Base-by-base conservation (phyloP, 306 rosid genomes). In the Arachis stenosperma region DNA sequence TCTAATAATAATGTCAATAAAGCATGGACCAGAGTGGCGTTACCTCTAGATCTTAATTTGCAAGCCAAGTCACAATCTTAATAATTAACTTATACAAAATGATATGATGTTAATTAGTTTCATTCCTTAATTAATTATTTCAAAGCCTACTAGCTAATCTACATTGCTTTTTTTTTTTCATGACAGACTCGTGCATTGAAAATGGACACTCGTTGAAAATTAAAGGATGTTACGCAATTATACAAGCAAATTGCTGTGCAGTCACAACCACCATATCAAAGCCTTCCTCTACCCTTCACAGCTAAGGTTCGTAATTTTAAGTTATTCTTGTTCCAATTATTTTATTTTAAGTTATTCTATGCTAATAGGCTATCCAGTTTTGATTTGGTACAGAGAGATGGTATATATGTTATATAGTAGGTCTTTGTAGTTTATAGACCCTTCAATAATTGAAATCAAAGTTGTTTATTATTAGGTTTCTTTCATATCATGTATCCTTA, bases 151-250 rank as follows among this genome's bases (percentile, higher is more conserved):
- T 22, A 22, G 27, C 55, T 51, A 7, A 53, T 40, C 5, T 14
- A 14, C 13, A 39, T 3, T 40, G 6, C 27, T 22, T 3, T 44
- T 8, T 41, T 30, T n/a, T 52, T 6, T 33, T n/a, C n/a, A 12
- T 9, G 29, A 12, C 17, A 78, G 77, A 46, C 12, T 8, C 71
- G 82, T 9, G 73, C 77, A 41, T 48, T 71, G 77, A 78, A 78
- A 56, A 67, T 78, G 61, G 56, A 71, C 55, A 71, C 77, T 12
- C 7, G 27, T 0, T 9, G 56, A 22, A 22, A 22, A 22, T 22
- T 0, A 57, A 65, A 29, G 73, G 68, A 56, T 71, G 82, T 77
- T 53, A 60, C 9, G 57, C 13, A 17, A 71, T 22, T 22, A 22
- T 6, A 65, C 42, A 51, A 29, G 47, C 68, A 57, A 64, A 65